Percentiles rank a stretch among this genome's conserved stretches.
Conservation (phyloP, 495 filamentous ascomycete species). For the Xylaria curta region DNA sequence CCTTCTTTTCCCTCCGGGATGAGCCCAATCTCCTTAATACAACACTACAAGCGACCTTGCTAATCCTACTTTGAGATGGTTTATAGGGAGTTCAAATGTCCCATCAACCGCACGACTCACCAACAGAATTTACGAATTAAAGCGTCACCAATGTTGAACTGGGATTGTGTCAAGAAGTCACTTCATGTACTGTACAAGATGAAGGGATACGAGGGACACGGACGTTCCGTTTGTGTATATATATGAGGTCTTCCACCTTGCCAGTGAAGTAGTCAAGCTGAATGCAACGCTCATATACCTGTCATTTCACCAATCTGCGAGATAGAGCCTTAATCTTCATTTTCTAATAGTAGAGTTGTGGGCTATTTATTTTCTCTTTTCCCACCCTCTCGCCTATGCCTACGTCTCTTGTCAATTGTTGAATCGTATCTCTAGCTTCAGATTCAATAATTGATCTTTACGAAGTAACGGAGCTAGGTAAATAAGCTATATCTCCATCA, state of each 20-base stretch:
- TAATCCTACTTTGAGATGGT: background rate
- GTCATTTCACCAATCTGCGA: background rate
- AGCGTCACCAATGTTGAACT: background rate
- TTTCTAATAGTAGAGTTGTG: background rate
- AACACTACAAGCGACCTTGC: background rate
- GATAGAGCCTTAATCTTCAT: background rate
- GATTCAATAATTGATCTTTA: too few relatives aligned
- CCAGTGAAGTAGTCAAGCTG: too few relatives aligned
- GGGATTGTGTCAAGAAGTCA: too few relatives aligned
- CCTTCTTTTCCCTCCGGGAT: background rate
- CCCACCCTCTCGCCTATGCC: background rate
- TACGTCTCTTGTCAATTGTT: background rate
- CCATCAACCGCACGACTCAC: background rate
- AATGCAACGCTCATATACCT: too few relatives aligned
- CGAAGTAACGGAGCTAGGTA: too few relatives aligned
- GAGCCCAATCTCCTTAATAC: background rate
- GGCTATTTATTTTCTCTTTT: background rate
- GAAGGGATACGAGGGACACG: too few relatives aligned
- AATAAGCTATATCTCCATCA: too few relatives aligned
- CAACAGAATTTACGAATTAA: background rate
- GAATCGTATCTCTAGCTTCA: background rate
- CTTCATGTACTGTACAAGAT: too few relatives aligned
- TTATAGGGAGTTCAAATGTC: background rate
- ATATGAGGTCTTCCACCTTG: too few relatives aligned
- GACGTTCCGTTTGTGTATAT: too few relatives aligned